Conservation (phyloP, 2,329 filamentous ascomycete species). For the Leptographium radiaticola region DNA sequence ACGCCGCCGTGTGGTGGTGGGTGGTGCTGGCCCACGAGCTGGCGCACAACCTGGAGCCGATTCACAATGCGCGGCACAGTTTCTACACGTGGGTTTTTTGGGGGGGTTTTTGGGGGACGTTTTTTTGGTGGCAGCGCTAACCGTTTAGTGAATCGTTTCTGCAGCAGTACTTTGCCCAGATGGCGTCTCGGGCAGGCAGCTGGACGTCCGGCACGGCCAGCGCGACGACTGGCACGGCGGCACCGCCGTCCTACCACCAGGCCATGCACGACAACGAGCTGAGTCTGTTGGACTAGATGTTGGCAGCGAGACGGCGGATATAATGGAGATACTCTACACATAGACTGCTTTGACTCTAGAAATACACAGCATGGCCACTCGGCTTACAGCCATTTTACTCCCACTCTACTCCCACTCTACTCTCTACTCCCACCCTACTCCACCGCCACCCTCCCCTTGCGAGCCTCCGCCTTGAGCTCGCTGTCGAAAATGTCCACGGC, state of each 20-base stretch:
- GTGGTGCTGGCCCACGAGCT: conserved; percentile 82
- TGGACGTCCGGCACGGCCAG: conserved; percentile 8
- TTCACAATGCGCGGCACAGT: conserved; percentile 67
- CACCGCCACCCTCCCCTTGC: conserved; percentile 17
- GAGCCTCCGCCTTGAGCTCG: conserved; percentile 38
- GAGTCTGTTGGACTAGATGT: conserved; percentile 3
- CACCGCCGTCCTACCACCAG: conserved; percentile 9
- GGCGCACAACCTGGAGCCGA: conserved; percentile 77
- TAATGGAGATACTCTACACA: not conserved
- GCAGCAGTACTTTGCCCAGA: conserved; percentile 60
- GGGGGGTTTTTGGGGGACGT: not conserved
- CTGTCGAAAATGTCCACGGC: conserved; percentile 65
- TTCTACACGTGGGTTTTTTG: conserved; percentile 55
- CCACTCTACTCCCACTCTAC: no score
- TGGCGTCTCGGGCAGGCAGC: conserved; percentile 41
- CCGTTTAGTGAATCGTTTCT: conserved; percentile 56
- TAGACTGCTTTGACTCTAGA: not conserved
- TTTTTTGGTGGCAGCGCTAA: not conserved
- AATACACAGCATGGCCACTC: no score
- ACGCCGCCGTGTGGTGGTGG: conserved; percentile 21
- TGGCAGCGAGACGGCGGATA: not conserved
- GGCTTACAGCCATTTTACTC: no score
- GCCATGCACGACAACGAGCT: conserved; percentile 1
- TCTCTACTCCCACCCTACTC: not conserved
- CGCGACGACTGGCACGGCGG: not conserved